Conservation (phyloP, 345 rosid species). For the Arabis alpina region DNA sequence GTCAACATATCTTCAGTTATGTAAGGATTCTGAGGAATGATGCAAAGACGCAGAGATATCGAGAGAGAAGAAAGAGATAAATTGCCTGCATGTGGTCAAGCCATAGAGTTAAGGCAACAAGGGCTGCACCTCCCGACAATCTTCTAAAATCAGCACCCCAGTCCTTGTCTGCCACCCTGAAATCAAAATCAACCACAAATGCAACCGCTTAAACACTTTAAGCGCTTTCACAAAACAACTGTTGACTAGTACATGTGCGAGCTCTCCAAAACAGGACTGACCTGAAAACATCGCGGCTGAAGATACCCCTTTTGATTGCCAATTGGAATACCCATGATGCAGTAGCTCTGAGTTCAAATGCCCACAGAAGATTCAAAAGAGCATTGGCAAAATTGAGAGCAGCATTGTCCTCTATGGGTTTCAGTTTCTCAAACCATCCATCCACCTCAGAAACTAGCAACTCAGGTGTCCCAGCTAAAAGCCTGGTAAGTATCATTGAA, state of each 20-base stretch:
- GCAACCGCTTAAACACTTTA: conserved; percentile 11
- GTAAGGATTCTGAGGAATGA: background rate
- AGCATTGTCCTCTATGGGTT: conserved; percentile 73
- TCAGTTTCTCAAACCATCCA: conserved; percentile 63
- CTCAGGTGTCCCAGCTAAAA: conserved; percentile 63
- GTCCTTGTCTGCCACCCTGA: conserved; percentile 90
- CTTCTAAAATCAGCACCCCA: conserved; percentile 98
- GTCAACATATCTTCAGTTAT: conserved; percentile 12
- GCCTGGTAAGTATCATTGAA: conserved; percentile 49
- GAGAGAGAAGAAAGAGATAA: conserved; percentile 28
- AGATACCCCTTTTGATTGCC: conserved; percentile 78
- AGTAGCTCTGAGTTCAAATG: conserved; percentile 87
- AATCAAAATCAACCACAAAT: conserved; percentile 29
- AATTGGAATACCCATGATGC: conserved; percentile 91
- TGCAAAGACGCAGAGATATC: background rate
- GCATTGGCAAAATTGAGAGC: conserved; percentile 91
- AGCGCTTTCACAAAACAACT: conserved; percentile 12
- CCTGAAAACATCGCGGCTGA: conserved; percentile 79
- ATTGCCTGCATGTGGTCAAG: conserved; percentile 95
- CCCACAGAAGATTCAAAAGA: conserved; percentile 87
- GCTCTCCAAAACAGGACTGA: conserved; percentile 35
- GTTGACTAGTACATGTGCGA: conserved; percentile 1
- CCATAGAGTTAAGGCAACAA: conserved; percentile 93
- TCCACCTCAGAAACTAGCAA: conserved; percentile 72
- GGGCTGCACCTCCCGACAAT: conserved; percentile 94